phyloP scores from a whole-genome alignment of 352 stramenopile species.

The Globisporangium acanthophoron region DNA sequence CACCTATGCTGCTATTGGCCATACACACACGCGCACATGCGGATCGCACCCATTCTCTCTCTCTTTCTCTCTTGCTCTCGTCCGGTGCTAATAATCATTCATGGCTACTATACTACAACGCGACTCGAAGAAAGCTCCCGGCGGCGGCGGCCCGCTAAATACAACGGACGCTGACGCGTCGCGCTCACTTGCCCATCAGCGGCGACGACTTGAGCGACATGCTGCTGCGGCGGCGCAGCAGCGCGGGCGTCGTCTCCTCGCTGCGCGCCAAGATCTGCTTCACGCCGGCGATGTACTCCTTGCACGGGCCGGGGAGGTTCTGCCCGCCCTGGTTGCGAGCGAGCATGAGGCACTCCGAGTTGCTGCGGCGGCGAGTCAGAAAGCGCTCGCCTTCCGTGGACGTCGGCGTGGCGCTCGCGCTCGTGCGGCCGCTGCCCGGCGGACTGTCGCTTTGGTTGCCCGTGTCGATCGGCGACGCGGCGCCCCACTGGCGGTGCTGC shows the following conservation, averaged over 20 bases:
- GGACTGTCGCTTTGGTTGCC: constrained; percentile 13
- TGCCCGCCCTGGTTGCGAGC: constrained; percentile 47
- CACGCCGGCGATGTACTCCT: constrained; percentile 83
- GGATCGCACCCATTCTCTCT: background rate
- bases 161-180: background rate
- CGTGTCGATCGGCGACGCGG: constrained; percentile 2
- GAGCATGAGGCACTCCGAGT: constrained; percentile 78
- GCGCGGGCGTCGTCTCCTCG: constrained; percentile 33
- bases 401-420: constrained; percentile 20
- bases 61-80: background rate
- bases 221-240: constrained; percentile 56
- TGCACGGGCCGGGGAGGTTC: constrained; percentile 62
- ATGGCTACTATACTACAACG: constrained; percentile 6
- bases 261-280: constrained; percentile 80
- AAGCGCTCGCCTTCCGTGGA: constrained; percentile 25
- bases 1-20: background rate
- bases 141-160: constrained; percentile 7
- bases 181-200: constrained; percentile 16
- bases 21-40: background rate
- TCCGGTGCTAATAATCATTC: constrained; percentile 1
- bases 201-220: constrained; percentile 47
- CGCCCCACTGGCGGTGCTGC: constrained; percentile 22
- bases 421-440: constrained; percentile 10
- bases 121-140: background rate
- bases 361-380: constrained; percentile 56